Evolutionary conservation across 192 early-diverging fungal genomes (phyloP), one percentile per base, ranked within the genome.

Genomic region (Coemansia sp.): DNA sequence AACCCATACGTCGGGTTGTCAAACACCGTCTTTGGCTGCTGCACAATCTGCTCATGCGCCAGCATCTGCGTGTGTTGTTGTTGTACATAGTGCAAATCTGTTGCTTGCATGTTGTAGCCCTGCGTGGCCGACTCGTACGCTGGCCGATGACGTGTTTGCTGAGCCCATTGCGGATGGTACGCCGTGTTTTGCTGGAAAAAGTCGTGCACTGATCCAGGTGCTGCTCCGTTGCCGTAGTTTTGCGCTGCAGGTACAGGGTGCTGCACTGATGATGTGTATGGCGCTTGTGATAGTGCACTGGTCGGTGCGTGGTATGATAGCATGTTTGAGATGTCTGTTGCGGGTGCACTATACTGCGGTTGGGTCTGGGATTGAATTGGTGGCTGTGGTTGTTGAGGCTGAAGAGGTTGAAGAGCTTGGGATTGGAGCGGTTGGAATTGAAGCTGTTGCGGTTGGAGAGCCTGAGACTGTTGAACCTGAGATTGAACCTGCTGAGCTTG

Each of bases 1-100:
- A 78, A 78, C 31, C 75, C 75, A 17, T 78, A 78, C 21, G 59
- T 72, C 20, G 75, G 75, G 28, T 78, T 85, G 50, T 88, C 87
- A 44, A 88, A 83, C 31, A 86, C 80, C 0, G 87, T 87, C 46
- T 75, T 83, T 17, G 59, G 44, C 23, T 60, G 59, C 14, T 48
- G 42, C 46, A 48, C 47, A 31, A 60, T 20, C 22, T 48, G 59
- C 26, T 48, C 28, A n/a, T 47, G 59, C 21, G 47, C 46, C 46
- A 60, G 14, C 21, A 44, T 19, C 11, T 23, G 42, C 9, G 10
- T 25, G 14, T 56, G 40, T 26, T 56, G 53, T 34, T 60, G 59
- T 21, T 48, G 59, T 47, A 44, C 59, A 47, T 60, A 60, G 17
- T 47, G 59, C 5, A 60, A 5, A 8, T 49, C 59, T 8, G 25